Conservation (phyloP, 345 rosid species). For the Eucalyptus curtisii region DNA sequence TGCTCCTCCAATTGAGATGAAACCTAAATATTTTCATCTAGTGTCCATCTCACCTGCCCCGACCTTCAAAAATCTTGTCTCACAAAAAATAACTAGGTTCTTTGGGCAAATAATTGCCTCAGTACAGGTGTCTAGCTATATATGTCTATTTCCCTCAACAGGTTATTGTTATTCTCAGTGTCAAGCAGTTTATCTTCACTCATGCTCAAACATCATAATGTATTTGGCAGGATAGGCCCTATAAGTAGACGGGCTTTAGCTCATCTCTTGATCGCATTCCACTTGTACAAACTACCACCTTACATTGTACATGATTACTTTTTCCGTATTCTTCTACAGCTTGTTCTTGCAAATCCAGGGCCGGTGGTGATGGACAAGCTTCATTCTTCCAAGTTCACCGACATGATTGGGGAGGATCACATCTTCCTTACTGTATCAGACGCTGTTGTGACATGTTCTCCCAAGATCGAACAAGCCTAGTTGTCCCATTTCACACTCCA, state of each 20-base stretch:
- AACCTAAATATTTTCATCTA: background rate
- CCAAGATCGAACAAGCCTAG: background rate
- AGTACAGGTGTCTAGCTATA: background rate
- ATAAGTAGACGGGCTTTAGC: background rate
- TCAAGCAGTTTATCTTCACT: background rate
- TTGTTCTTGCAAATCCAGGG: slow-evolving; percentile 73
- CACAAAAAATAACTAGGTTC: background rate
- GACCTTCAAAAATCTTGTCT: background rate
- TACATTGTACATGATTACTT: background rate
- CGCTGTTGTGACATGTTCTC: slow-evolving; percentile 40
- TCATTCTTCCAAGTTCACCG: slow-evolving; percentile 35
- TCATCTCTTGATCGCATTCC: background rate
- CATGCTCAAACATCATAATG: background rate
- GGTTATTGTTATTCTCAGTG: background rate
- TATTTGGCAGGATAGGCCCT: background rate
- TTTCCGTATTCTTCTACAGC: slow-evolving; percentile 12
- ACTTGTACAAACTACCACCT: background rate
- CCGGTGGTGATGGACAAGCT: slow-evolving; percentile 56
- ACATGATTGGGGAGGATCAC: slow-evolving; percentile 38
- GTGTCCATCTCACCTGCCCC: background rate
- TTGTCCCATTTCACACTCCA: background rate
- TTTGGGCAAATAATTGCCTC: background rate
- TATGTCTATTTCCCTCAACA: background rate
- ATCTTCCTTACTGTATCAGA: slow-evolving; percentile 73
- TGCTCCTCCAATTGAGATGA: background rate